These are phyloP conservation scores for Teunomyces funiuensis DNA, from an alignment of 805 yeast species.

Conservation along the genomic window DNA sequence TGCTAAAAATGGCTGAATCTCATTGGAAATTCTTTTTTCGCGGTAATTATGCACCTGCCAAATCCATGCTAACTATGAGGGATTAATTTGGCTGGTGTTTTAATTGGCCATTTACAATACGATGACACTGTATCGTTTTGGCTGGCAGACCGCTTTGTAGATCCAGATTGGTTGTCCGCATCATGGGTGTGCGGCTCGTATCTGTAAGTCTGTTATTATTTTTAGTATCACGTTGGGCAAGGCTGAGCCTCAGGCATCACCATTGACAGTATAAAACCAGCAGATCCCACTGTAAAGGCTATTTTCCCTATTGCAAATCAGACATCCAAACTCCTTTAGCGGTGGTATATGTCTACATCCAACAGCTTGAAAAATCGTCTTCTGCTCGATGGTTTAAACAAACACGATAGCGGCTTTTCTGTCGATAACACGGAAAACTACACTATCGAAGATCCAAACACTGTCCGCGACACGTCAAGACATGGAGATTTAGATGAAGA, in stretches of 20 bases:
- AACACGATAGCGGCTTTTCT: constrained; percentile 16
- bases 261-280: neutral
- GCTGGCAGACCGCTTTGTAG: too few relatives aligned
- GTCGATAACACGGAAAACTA: constrained; percentile 18
- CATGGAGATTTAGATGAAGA: constrained; percentile 11
- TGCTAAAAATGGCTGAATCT: neutral
- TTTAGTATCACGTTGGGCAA: neutral
- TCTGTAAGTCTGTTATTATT: neutral
- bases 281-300: too few relatives aligned
- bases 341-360: neutral
- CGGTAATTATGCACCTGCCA: neutral
- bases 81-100: constrained; percentile 1
- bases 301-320: neutral
- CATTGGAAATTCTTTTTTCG: neutral
- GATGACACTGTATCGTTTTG: too few relatives aligned
- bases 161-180: too few relatives aligned
- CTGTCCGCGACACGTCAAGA: constrained; percentile 2
- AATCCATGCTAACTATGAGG: constrained; percentile 4
- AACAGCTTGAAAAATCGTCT: constrained; percentile 7
- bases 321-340: neutral
- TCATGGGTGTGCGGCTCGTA: neutral
- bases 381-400: constrained; percentile 11
- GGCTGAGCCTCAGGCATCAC: too few relatives aligned
- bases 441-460: neutral
- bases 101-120: neutral